Evolutionary conservation across 2,329 filamentous ascomycete genomes (phyloP).

Genomic region (Colletotrichum sp.): DNA sequence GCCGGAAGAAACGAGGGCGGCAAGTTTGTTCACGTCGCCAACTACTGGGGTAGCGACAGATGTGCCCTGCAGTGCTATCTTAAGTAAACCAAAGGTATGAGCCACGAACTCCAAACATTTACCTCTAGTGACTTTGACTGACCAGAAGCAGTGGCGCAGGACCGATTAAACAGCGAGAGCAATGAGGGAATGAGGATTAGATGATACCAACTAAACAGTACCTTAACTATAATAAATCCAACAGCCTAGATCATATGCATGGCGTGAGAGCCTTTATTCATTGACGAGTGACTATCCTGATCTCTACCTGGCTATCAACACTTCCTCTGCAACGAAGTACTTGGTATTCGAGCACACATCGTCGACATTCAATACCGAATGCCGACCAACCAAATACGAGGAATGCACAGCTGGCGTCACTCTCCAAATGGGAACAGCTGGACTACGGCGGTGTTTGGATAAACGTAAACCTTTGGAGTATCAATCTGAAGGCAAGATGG

Average conservation of each 20-base stretch:
- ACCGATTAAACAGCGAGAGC: neutral
- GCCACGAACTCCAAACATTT: neutral
- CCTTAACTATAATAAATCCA: neutral
- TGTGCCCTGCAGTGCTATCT: neutral
- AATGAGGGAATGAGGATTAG: neutral
- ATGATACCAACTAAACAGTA: neutral
- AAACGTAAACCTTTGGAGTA: neutral
- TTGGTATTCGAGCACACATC: neutral
- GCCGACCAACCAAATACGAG: neutral
- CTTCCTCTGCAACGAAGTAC: no score
- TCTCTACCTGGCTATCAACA: neutral
- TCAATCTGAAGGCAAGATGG: neutral
- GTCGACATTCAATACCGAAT: neutral
- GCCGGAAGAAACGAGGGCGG: neutral
- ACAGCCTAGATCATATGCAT: neutral
- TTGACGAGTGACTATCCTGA: neutral
- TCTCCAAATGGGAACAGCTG: neutral
- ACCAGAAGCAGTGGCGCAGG: neutral
- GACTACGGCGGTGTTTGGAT: neutral
- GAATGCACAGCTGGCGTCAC: neutral
- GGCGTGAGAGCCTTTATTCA: neutral
- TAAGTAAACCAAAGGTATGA: neutral
- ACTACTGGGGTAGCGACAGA: neutral
- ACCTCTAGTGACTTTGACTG: neutral
- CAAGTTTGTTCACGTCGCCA: neutral